Conservation (phyloP, 2,329 filamentous ascomycete genomes). For the Bisporella sp. region DNA sequence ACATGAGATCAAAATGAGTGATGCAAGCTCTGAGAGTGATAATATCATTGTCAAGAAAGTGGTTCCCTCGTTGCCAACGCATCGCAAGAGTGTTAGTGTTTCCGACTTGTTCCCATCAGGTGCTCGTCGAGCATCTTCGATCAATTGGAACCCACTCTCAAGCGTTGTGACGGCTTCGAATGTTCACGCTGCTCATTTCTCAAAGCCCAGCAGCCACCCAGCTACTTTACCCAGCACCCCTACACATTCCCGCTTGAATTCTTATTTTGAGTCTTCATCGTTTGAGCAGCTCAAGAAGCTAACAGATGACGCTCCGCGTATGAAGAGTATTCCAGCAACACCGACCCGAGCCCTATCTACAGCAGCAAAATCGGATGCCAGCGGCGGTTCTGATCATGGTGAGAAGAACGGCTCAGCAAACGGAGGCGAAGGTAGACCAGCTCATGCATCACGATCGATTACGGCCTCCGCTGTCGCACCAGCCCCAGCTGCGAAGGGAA, state of each 20-base stretch:
- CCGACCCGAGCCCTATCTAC: slow-evolving; percentile 74
- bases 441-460: slow-evolving; percentile 21
- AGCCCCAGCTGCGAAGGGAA: slow-evolving; percentile 71
- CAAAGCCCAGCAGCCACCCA: slow-evolving; percentile 53
- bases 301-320: slow-evolving; percentile 64
- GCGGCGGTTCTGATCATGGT: slow-evolving; percentile 24
- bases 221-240: slow-evolving; percentile 46
- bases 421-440: slow-evolving; percentile 23
- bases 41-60: slow-evolving; percentile 27
- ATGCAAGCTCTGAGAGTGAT: slow-evolving; percentile 33
- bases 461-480: slow-evolving; percentile 43
- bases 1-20: slow-evolving; percentile 35
- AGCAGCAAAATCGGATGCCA: slow-evolving; percentile 41
- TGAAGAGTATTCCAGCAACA: slow-evolving; percentile 89
- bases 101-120: slow-evolving; percentile 37
- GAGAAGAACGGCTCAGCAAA: slow-evolving; percentile 35
- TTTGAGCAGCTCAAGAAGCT: slow-evolving; percentile 73
- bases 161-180: slow-evolving; percentile 55
- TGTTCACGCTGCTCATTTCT: slow-evolving; percentile 62
- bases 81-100: slow-evolving; percentile 33
- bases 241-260: slow-evolving; percentile 40
- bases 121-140: slow-evolving; percentile 37
- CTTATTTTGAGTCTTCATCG: slow-evolving; percentile 47
- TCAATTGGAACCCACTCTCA: slow-evolving; percentile 48
- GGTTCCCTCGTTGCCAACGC: slow-evolving; percentile 20